Evolutionary conservation across 192 early-diverging fungal species (phyloP), one percentile per base, ranked within the genome.

Genomic region (Mortierella antarctica): DNA sequence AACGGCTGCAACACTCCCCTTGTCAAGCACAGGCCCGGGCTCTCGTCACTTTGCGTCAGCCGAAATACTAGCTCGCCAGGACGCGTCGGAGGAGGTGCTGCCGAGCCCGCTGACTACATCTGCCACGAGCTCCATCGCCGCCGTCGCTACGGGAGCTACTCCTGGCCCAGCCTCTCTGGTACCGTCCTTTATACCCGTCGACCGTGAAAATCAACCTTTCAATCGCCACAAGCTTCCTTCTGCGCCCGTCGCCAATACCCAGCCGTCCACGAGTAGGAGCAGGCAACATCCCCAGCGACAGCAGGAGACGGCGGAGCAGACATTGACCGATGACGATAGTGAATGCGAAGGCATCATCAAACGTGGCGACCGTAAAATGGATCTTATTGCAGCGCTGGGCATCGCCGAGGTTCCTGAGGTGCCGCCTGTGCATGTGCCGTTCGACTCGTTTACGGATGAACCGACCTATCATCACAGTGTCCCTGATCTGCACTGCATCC

Each of bases 331-430:
- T n/a, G 49, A 57, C 48, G 55, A 67, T 31, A 10, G 17, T 0
- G 57, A 54, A 12, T 46, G 54, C 7, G 63, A 66, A 31, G 1
- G 20, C 7, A 40, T 7, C 2, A 20, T 23, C 5, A 14, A 18
- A 13, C 61, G 23, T 15, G 62, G 71, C 20, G 52, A 58, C 14
- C 39, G 44, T 23, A 65, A 78, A 17, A 70, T 78, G 57, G 68
- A 78, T 39, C 44, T 78, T 17, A 78, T 78, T 9, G 50, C 75
- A 1, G 75, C 75, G 6, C 44, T 78, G 21, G 62, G 68, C 6
- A 78, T 78, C 23, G 57, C 62, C 1, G 75, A 71, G 15, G 9
- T 31, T 9, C 64, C 68, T 7, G 50, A 59, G 2, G 57, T 51
- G 7, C 20, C n/a, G 14, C 47, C 15, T 13, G 40, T 60, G 21